Evolutionary conservation across 345 rosid genomes (phyloP).

Genomic region (Euphorbia tirucalli): DNA sequence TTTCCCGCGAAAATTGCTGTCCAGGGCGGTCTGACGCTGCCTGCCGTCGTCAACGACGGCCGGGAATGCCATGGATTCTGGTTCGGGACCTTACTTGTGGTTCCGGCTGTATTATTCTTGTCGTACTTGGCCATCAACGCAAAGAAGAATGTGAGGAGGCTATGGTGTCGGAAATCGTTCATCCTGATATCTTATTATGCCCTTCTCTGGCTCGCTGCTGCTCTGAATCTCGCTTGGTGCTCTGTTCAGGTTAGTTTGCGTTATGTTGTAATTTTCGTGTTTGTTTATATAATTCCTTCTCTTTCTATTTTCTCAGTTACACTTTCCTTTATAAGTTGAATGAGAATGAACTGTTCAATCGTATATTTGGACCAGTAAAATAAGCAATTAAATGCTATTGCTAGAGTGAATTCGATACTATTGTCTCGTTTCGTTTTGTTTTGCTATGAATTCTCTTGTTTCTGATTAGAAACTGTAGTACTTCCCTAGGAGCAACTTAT

Average conservation of each 20-base stretch:
- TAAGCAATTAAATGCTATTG: background rate
- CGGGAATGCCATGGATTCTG: constrained; percentile 40
- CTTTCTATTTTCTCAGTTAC: background rate
- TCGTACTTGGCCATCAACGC: constrained; percentile 48
- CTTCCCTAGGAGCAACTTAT: background rate
- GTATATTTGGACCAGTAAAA: background rate
- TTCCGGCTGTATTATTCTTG: constrained; percentile 42
- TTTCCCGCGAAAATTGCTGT: background rate
- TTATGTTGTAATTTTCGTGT: background rate
- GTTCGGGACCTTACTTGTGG: constrained; percentile 34
- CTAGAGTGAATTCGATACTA: background rate
- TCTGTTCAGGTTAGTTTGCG: constrained; percentile 42
- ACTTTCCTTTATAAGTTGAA: background rate
- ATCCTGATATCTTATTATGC: constrained; percentile 51
- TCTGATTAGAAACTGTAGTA: background rate
- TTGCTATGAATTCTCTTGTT: background rate
- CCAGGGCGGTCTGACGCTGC: background rate
- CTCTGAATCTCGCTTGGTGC: constrained; percentile 59
- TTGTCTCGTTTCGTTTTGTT: background rate
- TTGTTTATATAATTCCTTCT: background rate
- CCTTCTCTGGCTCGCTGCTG: constrained; percentile 48
- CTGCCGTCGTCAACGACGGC: background rate
- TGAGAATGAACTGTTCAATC: background rate
- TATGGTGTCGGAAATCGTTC: constrained; percentile 43
- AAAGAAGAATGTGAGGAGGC: constrained; percentile 47